These are phyloP conservation scores for Manihot esculenta DNA, from an alignment of 441 rosid species.

Conservation along the genomic window DNA sequence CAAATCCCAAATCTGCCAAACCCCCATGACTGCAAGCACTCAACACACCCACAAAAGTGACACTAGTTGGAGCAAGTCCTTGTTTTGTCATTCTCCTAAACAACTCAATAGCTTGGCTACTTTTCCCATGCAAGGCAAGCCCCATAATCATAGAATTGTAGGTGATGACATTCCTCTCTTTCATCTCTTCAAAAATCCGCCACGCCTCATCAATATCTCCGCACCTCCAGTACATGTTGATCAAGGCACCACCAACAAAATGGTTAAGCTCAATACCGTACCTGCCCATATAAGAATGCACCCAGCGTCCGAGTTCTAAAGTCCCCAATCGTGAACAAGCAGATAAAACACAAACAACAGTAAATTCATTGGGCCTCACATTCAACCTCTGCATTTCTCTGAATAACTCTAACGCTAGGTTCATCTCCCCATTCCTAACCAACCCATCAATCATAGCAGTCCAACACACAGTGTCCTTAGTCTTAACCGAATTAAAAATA, in stretches of 20 bases:
- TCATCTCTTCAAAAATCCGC: conserved; percentile 51
- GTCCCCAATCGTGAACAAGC: conserved; percentile 74
- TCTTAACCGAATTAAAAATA: conserved; percentile 38
- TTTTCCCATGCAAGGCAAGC: conserved; percentile 72
- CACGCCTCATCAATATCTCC: conserved; percentile 66
- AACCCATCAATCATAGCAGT: conserved; percentile 79
- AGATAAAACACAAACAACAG: conserved; percentile 68
- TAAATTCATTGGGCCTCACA: conserved; percentile 57
- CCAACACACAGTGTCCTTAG: conserved; percentile 65
- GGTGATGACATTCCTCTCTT: conserved; percentile 54
- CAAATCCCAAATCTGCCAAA: conserved; percentile 54
- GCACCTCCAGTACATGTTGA: conserved; percentile 83
- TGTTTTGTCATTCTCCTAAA: conserved; percentile 56
- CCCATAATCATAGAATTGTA: conserved; percentile 82
- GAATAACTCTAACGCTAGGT: conserved; percentile 53
- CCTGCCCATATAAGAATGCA: conserved; percentile 40
- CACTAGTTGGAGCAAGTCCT: conserved; percentile 54
- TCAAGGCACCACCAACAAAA: conserved; percentile 61
- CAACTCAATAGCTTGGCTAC: conserved; percentile 45
- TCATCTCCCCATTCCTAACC: conserved; percentile 62
- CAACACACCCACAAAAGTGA: conserved; percentile 74
- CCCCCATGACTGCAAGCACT: conserved; percentile 92
- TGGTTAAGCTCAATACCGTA: conserved; percentile 47
- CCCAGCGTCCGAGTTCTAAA: conserved; percentile 50
- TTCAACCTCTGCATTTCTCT: conserved; percentile 50